Base-by-base conservation (phyloP, 1,284 basidiomycete species). In the Spongiforma sp. region DNA sequence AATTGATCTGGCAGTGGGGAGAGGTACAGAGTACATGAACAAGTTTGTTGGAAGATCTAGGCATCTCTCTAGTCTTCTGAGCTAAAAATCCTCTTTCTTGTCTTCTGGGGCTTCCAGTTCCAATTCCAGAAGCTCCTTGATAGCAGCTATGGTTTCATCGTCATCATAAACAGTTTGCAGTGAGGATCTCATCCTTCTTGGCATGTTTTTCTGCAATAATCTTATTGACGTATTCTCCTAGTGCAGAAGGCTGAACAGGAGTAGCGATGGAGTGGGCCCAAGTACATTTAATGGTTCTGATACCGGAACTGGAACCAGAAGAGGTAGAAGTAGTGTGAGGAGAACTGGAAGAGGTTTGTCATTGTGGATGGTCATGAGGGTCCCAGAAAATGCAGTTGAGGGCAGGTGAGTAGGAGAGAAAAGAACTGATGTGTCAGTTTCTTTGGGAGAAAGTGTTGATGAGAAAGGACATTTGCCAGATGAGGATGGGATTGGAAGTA, bases 231-330 rank as follows among this genome's bases (percentile, higher is more conserved):
- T 46, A 46, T 24, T 24, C 14, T 2, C 43, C 43, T 0, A 46
- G 43, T 12, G 10, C 0, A 6, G 43, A 5, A 12, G 43, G 10
- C 5, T 9, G 1, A 3, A 19, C 14, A 3, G n/a, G n/a, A n/a
- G n/a, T n/a, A n/a, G n/a, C n/a, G n/a, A n/a, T n/a, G n/a, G n/a
- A n/a, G n/a, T n/a, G n/a, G n/a, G n/a, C n/a, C n/a, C n/a, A n/a
- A n/a, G n/a, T n/a, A n/a, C n/a, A n/a, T n/a, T n/a, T n/a, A n/a
- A n/a, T n/a, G n/a, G n/a, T n/a, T n/a, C n/a, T n/a, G n/a, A n/a
- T n/a, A n/a, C n/a, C n/a, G n/a, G n/a, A n/a, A n/a, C n/a, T n/a
- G n/a, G n/a, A n/a, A n/a, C n/a, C n/a, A n/a, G n/a, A n/a, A n/a
- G n/a, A n/a, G n/a, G n/a, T n/a, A n/a, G n/a, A n/a, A n/a, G n/a